phyloP scores from a whole-genome alignment of 2,329 filamentous ascomycete species.

The Fusarium lyarnte region DNA sequence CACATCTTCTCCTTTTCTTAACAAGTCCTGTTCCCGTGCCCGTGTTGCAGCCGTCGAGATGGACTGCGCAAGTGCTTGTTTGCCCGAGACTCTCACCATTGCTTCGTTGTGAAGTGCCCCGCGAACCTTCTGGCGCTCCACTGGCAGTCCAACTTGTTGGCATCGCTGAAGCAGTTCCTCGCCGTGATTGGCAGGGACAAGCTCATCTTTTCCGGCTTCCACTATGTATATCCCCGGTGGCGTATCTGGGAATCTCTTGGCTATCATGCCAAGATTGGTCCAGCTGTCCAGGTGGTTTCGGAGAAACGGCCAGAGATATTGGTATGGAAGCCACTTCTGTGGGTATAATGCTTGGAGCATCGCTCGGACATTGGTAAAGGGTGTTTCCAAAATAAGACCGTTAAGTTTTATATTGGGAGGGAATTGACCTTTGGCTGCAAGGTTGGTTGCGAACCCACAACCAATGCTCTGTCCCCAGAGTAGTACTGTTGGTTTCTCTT shows the following conservation, averaged over 20 bases:
- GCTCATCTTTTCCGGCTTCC: constrained; percentile 66
- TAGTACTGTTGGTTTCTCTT: constrained; percentile 56
- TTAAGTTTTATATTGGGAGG: constrained; percentile 53
- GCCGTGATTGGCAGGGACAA: constrained; percentile 64
- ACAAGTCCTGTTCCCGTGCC: constrained; percentile 12
- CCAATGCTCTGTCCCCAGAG: constrained; percentile 85
- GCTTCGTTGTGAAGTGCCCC: constrained; percentile 67
- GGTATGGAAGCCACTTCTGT: constrained; percentile 82
- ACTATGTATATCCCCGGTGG: constrained; percentile 59
- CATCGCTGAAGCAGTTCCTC: constrained; percentile 58
- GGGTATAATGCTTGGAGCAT: constrained; percentile 81
- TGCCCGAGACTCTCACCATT: constrained; percentile 53
- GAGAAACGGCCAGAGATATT: constrained; percentile 77
- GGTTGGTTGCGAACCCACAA: constrained; percentile 73
- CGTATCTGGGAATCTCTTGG: constrained; percentile 31
- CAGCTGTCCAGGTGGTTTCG: constrained; percentile 69
- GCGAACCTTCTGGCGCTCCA: constrained; percentile 55
- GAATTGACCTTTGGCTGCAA: constrained; percentile 53
- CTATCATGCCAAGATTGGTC: constrained; percentile 59
- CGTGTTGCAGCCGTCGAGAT: constrained; percentile 39
- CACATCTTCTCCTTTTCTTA: not conserved
- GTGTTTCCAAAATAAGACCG: constrained; percentile 76
- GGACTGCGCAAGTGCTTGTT: constrained; percentile 40
- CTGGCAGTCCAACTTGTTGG: constrained; percentile 56
- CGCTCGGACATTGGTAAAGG: constrained; percentile 74